These are phyloP conservation scores for Spathaspora sp. DNA, from an alignment of 1,139 yeast species.

Conservation along the genomic window DNA sequence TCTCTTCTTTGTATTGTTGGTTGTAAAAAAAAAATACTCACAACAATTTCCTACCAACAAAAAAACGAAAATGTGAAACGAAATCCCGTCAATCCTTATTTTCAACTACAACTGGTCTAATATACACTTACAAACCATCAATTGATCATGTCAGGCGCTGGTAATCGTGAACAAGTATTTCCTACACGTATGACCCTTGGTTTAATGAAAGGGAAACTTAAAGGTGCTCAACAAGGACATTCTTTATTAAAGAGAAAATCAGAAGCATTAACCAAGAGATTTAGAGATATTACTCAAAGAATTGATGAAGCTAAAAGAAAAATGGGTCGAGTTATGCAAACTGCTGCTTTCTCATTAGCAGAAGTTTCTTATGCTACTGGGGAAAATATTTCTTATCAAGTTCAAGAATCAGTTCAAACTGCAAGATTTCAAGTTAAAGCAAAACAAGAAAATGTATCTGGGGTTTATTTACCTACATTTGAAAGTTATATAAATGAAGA, in stretches of 20 bases:
- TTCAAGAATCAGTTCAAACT: constrained; percentile 86
- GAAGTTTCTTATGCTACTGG: constrained; percentile 98
- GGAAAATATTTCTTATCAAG: constrained; percentile 90
- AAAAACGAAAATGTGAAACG: not conserved
- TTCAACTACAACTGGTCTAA: not conserved
- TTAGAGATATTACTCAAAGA: constrained; percentile 90
- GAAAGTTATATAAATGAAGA: constrained; percentile 80
- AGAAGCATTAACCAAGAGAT: constrained; percentile 93
- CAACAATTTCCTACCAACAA: not conserved
- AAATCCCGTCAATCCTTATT: not conserved
- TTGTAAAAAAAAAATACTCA: not conserved
- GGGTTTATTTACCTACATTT: constrained; percentile 91
- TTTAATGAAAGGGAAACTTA: constrained; percentile 89
- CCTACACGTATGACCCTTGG: constrained; percentile 98
- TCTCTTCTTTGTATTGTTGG: not conserved
- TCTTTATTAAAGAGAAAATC: constrained; percentile 91
- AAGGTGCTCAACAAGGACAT: constrained; percentile 97
- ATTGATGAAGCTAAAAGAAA: constrained; percentile 95
- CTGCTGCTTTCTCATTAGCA: constrained; percentile 95
- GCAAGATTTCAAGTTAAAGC: constrained; percentile 92
- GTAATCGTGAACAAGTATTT: constrained; percentile 79
- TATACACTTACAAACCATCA: not conserved
- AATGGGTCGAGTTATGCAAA: constrained; percentile 98
- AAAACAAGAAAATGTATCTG: constrained; percentile 93
- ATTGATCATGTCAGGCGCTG: constrained; percentile 43